phyloP scores from a whole-genome alignment of 2,329 filamentous ascomycete species.

The Fusarium chuoi region DNA sequence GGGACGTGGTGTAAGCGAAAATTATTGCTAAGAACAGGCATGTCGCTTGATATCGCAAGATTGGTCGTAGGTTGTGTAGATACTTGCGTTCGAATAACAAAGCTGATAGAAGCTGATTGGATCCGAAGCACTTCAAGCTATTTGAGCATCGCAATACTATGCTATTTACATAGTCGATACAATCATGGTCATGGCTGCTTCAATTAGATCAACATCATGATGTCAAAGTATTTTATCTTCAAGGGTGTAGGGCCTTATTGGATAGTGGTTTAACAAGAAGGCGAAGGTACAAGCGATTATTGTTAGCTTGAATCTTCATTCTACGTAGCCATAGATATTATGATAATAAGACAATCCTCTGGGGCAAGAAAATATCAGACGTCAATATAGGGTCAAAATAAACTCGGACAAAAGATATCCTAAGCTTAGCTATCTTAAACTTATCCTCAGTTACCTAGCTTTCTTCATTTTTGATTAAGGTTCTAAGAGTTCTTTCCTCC shows the following conservation, averaged over 20 bases:
- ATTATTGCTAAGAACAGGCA: neutral
- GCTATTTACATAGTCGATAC: neutral
- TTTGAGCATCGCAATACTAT: neutral
- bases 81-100: neutral
- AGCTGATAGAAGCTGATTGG: neutral
- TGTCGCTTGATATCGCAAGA: neutral
- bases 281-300: neutral
- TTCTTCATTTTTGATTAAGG: no score
- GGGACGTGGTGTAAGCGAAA: neutral
- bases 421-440: no score
- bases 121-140: neutral
- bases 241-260: fast-evolving
- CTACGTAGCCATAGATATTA: no score
- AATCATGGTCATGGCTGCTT: neutral
- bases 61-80: neutral
- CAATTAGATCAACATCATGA: neutral
- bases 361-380: no score
- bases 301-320: neutral
- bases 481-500: no score
- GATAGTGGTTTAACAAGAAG: neutral
- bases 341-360: no score
- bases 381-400: no score
- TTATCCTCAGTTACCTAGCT: no score
- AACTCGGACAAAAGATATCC: no score
- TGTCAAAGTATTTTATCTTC: no score